Conservation (phyloP, 1,284 basidiomycete species). For the Uromyces viciae-fabae region DNA sequence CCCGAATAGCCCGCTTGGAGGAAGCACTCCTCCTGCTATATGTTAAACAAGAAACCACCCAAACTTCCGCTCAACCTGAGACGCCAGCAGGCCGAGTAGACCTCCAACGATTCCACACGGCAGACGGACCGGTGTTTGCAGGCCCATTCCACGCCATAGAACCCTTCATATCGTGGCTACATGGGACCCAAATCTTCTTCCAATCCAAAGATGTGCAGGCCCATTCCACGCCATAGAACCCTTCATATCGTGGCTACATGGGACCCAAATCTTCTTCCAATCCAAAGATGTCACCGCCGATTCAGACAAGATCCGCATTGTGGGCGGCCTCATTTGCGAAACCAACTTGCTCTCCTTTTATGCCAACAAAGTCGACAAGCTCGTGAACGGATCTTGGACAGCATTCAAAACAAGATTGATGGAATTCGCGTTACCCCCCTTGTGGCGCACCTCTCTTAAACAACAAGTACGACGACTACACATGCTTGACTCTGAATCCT, state of each 20-base stretch:
- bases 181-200: background rate
- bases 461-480: background rate
- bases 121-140: background rate
- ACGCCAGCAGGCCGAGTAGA: background rate
- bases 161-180: background rate
- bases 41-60: background rate
- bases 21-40: background rate
- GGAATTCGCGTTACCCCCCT: background rate
- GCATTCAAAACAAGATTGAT: background rate
- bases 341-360: background rate
- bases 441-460: background rate
- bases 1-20: background rate
- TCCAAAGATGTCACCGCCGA: background rate
- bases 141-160: background rate
- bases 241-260: background rate
- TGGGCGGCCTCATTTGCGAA: background rate
- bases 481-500: background rate
- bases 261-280: background rate
- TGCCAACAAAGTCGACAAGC: constrained; percentile 1
- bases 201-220: background rate
- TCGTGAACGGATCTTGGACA: no score
- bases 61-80: background rate
- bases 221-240: background rate
- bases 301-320: background rate
- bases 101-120: background rate